Base-by-base conservation (phyloP, 1,284 basidiomycete species). In the Ceratobasidium sp. region DNA sequence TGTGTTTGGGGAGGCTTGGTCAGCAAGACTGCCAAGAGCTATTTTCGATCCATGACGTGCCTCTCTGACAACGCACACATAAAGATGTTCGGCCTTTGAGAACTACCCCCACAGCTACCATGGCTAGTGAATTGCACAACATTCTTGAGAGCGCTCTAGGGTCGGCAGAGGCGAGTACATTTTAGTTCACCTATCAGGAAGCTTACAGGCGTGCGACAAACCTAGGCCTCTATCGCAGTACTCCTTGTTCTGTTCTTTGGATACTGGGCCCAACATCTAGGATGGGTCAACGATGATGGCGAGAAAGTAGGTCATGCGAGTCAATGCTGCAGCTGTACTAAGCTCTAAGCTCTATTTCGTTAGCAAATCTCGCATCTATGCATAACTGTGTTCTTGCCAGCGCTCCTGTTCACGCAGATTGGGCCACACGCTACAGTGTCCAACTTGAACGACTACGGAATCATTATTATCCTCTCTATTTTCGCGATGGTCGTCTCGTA, bases 361-460 rank as follows among this genome's bases (percentile, higher is more conserved):
- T 28, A 70, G 67, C 67, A 70, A 70, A 70, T 70, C 5, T 70
- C 67, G 6, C 56, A 70, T 25, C 56, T 70, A 2, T 70, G 67
- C 54, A 46, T 70, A 14, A 70, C 54, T 33, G 33, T 70, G 21
- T 70, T 70, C 54, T 44, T 70, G 9, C 67, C 67, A 0, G 67
- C 67, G 3, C 30, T 70, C 9, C 54, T 70, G 2, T 70, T 70
- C 36, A 70, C 67, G 7, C 67, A 70, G 36, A 70, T 70, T 49
- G 67, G 42, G 16, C 67, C 67, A 0, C 67, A 70, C n/a, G 67
- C 67, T 30, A 70, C 67, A 14, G n/a, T 30, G 12, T 46, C 54
- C 18, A 70, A 70, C 44, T 14, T 70, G n/a, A 11, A 21, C 9
- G 67, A 70, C 56, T 70, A 70, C n/a, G 67, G 56, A 1, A 60